Conservation (phyloP, 495 filamentous ascomycete genomes). For the Hypoxylon fragiforme region DNA sequence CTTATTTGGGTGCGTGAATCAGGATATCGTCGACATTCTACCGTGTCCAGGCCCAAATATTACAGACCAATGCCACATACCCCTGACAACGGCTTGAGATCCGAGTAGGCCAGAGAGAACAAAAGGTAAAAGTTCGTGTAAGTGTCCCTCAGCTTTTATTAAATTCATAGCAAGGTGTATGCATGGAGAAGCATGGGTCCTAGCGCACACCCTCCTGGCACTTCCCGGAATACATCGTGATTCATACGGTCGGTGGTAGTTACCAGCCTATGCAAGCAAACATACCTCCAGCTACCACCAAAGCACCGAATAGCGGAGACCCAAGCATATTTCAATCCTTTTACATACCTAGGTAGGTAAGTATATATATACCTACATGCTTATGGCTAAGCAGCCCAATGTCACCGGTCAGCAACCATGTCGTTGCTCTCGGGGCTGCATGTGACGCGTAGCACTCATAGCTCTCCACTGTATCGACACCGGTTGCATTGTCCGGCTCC, state of each 20-base stretch:
- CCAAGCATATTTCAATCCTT: background rate
- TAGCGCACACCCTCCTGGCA: no score
- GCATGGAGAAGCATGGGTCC: background rate
- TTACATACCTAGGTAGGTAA: no score
- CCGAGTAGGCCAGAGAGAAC: no score
- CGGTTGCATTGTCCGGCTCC: background rate
- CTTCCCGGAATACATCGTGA: no score
- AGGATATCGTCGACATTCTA: background rate
- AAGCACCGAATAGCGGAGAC: no score
- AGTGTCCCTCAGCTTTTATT: background rate
- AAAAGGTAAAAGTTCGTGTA: background rate
- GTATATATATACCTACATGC: no score
- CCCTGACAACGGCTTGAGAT: background rate
- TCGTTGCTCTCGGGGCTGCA: slow-evolving; percentile 1
- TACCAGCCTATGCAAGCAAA: slow-evolving; percentile 7
- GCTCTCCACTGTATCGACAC: background rate
- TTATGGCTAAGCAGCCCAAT: background rate
- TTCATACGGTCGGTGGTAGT: background rate
- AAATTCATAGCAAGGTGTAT: background rate
- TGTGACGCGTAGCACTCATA: background rate
- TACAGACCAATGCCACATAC: background rate
- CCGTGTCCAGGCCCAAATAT: background rate
- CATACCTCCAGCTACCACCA: background rate
- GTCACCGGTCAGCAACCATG: background rate
- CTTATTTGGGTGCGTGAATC: background rate